Base-by-base conservation (phyloP, 2,329 filamentous ascomycete species). In the Fusarium sp. region DNA sequence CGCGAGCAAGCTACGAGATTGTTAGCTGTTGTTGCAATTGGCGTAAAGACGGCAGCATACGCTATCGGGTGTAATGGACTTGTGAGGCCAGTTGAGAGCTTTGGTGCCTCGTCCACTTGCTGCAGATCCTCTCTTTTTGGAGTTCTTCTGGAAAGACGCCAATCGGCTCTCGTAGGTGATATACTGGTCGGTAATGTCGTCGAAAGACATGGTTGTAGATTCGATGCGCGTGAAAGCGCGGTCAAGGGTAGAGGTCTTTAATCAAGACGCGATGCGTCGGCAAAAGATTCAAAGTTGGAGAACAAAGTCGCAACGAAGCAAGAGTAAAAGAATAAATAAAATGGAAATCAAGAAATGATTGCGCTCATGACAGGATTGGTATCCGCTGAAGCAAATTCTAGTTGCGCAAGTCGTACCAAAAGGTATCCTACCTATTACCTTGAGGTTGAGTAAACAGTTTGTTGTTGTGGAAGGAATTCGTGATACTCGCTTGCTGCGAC, bases 51-150 rank as follows among this genome's bases (percentile, higher is more conserved):
- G 13, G 30, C n/a, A n/a, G 19, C 58, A 57, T 75, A 79, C 76
- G 58, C 77, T 79, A 46, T 74, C 75, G 12, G 76, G 72, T 34
- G 73, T 65, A 44, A 79, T 80, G 55, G 76, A 72, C 59, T 77
- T 77, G 79, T 97, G 93, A 23, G 95, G 94, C 96, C 96, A 99
- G 78, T 86, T 83, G 48, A 87, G 81, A 55, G 84, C 77, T 77
- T 91, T 91, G 61, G 82, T 77, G 44, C 82, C 83, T 51, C 79
- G 78, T 37, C 78, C 79, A 73, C 86, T 86, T 65, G 88, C 84
- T 62, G 85, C 88, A 14, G 93, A 96, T 30, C 87, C 85, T 77
- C 92, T 87, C 75, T 93, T 89, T 79, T 93, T 93, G 42, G 86
- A 81, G 39, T 86, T 82, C 56, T 84, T 84, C 52, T 91, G 86